Percentiles rank a stretch among this genome's conserved stretches.
Evolutionary conservation across 2,329 filamentous ascomycete species (phyloP).

Genomic region (Colletotrichum orchidophilum): DNA sequence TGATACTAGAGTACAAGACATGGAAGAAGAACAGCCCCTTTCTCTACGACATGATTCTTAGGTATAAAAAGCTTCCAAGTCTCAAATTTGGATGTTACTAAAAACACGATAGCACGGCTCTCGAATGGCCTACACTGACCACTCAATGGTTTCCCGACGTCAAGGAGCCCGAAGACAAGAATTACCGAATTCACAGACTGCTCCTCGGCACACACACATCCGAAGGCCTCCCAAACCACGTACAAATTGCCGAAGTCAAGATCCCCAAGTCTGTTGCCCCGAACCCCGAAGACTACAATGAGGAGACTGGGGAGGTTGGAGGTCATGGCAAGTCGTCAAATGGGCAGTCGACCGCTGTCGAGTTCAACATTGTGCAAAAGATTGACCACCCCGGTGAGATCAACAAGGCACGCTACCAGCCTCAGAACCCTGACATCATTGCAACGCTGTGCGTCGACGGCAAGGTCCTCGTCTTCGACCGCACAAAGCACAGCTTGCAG

Average conservation of each 20-base stretch:
- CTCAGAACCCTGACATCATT: slow-evolving; percentile 96
- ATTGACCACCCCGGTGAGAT: slow-evolving; percentile 97
- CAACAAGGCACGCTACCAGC: slow-evolving; percentile 98
- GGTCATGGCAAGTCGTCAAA: slow-evolving; percentile 79
- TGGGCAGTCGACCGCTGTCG: slow-evolving; percentile 75
- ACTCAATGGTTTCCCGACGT: slow-evolving; percentile 98
- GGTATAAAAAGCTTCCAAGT: slow-evolving; percentile 52
- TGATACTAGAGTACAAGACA: slow-evolving; percentile 87
- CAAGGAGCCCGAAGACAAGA: slow-evolving; percentile 86
- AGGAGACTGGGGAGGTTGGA: slow-evolving; percentile 91
- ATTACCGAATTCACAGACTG: slow-evolving; percentile 86
- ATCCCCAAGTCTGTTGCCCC: slow-evolving; percentile 82
- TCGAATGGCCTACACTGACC: slow-evolving; percentile 97
- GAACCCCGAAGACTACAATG: slow-evolving; percentile 87
- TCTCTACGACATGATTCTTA: slow-evolving; percentile 97
- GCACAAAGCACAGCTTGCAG: slow-evolving; percentile 87
- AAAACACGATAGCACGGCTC: slow-evolving; percentile 71
- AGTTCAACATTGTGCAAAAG: slow-evolving; percentile 92
- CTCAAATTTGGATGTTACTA: neutral
- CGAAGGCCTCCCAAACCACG: slow-evolving; percentile 84
- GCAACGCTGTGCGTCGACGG: slow-evolving; percentile 91
- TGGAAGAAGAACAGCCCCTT: slow-evolving; percentile 99
- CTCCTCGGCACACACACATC: slow-evolving; percentile 96
- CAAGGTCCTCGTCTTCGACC: slow-evolving; percentile 91
- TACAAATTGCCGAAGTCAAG: slow-evolving; percentile 94